Evolutionary conservation across 495 filamentous ascomycete species (phyloP).

Genomic region (Aspergillus indologenus): DNA sequence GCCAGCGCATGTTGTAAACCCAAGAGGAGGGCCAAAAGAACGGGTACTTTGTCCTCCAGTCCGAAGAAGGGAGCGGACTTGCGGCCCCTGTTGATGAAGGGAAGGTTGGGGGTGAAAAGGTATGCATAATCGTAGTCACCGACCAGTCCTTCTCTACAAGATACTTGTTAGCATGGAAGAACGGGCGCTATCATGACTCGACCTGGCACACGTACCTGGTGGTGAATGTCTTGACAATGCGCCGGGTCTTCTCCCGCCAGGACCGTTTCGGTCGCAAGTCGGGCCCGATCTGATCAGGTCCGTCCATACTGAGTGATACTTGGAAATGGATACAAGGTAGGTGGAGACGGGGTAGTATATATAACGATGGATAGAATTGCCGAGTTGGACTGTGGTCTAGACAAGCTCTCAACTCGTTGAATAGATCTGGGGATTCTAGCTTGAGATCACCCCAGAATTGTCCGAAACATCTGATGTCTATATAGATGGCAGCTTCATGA

Average conservation of each 20-base stretch:
- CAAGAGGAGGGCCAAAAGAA: slow-evolving; percentile 14
- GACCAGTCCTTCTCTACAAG: slow-evolving; percentile 16
- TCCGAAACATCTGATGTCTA: background rate
- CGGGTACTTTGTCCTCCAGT: slow-evolving; percentile 18
- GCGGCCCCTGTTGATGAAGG: slow-evolving; percentile 16
- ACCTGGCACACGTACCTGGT: slow-evolving; percentile 40
- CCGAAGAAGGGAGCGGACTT: slow-evolving; percentile 19
- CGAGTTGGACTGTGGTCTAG: background rate
- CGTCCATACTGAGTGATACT: slow-evolving; percentile 33
- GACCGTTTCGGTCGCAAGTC: slow-evolving; percentile 40
- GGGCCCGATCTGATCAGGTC: slow-evolving; percentile 52
- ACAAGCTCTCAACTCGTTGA: background rate
- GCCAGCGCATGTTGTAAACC: slow-evolving; percentile 35
- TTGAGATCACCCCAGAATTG: background rate
- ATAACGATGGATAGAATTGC: background rate
- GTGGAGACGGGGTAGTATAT: background rate
- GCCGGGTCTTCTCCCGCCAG: slow-evolving; percentile 33
- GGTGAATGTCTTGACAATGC: slow-evolving; percentile 41
- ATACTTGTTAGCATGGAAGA: background rate
- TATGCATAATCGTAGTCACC: slow-evolving; percentile 21
- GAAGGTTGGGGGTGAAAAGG: slow-evolving; percentile 18
- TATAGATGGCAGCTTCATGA: background rate
- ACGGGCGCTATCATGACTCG: background rate
- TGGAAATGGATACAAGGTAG: background rate
- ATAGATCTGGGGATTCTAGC: background rate